These are phyloP conservation scores for Cryptococcus sp. DNA, from an alignment of 1,284 basidiomycete species.

Conservation along the genomic window DNA sequence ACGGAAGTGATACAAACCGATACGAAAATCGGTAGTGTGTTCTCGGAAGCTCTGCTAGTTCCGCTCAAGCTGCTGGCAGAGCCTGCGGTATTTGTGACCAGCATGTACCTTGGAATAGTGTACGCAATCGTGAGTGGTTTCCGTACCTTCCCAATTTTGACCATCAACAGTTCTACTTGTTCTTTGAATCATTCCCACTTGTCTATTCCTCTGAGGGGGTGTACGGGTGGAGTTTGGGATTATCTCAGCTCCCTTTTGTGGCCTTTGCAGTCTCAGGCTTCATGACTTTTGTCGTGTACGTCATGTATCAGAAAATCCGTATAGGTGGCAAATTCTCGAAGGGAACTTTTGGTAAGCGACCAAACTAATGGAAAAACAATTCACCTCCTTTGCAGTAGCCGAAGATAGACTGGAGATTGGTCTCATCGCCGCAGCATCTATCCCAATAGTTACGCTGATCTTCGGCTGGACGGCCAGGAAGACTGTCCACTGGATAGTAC, in stretches of 20 bases:
- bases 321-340: slow-evolving; percentile 17
- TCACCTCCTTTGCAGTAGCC: neutral
- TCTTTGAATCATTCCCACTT: slow-evolving; percentile 14
- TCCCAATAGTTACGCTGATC: slow-evolving; percentile 19
- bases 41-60: slow-evolving; percentile 7
- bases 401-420: slow-evolving; percentile 11
- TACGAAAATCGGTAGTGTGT: neutral
- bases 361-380: too few species aligned
- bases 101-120: slow-evolving; percentile 11
- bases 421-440: slow-evolving; percentile 12
- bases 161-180: slow-evolving; percentile 5
- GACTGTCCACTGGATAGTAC: slow-evolving; percentile 13
- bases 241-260: slow-evolving; percentile 4
- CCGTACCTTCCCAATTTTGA: neutral
- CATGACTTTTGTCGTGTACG: neutral
- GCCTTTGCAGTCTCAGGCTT: neutral
- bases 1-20: slow-evolving; percentile 13
- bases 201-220: slow-evolving; percentile 13
- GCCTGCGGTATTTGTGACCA: slow-evolving; percentile 7
- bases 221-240: slow-evolving; percentile 10
- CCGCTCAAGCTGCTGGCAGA: slow-evolving; percentile 10
- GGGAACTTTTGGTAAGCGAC: slow-evolving; percentile 13
- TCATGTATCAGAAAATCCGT: slow-evolving; percentile 10
- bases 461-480: slow-evolving; percentile 17
- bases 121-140: slow-evolving; percentile 1